phyloP scores from a whole-genome alignment of 23 red algal genomes.

The Gracilaria caudata region DNA sequence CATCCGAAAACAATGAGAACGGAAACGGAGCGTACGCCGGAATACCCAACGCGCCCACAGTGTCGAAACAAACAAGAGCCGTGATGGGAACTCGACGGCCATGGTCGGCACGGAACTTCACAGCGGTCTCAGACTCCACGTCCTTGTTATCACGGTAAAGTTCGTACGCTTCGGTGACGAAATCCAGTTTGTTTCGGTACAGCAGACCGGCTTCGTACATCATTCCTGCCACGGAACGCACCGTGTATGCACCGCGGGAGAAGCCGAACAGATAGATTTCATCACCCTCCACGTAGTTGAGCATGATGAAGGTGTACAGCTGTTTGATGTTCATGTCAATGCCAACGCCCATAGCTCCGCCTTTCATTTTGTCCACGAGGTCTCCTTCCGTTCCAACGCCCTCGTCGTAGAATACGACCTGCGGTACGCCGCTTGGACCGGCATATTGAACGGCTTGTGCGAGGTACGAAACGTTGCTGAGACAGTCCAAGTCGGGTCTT shows the following conservation, averaged over 20 bases:
- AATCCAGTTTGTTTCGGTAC: conserved; percentile 8
- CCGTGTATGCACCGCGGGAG: conserved; percentile 40
- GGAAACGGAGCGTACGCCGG: conserved; percentile 18
- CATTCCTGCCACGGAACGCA: conserved; percentile 32
- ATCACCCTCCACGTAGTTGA: conserved; percentile 46
- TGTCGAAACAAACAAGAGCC: conserved; percentile 37
- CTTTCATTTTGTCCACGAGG: conserved; percentile 6
- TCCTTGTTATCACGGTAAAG: conserved; percentile 14
- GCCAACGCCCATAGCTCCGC: conserved; percentile 30
- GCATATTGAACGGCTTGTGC: conserved; percentile 6
- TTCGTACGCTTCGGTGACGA: conserved; percentile 20
- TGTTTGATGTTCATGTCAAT: conserved; percentile 45
- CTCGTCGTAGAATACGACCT: conserved; percentile 26
- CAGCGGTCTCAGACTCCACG: not conserved
- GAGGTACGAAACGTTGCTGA: not conserved
- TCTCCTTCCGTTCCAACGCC: conserved; percentile 39
- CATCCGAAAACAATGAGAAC: not conserved
- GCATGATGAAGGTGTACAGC: conserved; percentile 31
- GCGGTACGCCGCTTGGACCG: conserved; percentile 20
- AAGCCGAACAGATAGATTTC: conserved; percentile 54
- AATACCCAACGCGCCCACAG: conserved; percentile 36
- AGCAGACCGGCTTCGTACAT: conserved; percentile 27
- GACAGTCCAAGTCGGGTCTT: not conserved
- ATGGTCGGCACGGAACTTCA: conserved; percentile 5
- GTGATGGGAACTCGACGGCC: conserved; percentile 25